phyloP scores from a whole-genome alignment of 768 basidiomycete species.

The Boletus insuetus region DNA sequence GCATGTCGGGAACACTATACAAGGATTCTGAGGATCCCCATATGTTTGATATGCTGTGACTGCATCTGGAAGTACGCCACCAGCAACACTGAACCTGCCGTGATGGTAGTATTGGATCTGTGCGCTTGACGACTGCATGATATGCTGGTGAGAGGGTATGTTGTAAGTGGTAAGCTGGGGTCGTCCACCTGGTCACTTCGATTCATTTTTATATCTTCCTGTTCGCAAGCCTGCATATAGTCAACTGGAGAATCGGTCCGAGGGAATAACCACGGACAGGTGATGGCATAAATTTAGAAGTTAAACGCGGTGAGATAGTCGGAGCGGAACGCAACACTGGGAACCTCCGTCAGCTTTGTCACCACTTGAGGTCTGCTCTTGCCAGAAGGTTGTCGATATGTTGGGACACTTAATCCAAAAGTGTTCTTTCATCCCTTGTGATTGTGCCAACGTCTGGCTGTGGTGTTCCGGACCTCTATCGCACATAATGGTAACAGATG shows the following conservation, averaged over 20 bases:
- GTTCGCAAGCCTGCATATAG: neutral
- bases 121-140: conserved; percentile 12
- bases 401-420: too few relatives aligned
- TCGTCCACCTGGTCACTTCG: neutral
- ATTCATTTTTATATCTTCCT: conserved; percentile 6
- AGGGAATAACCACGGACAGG: neutral
- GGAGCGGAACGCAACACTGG: too few relatives aligned
- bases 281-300: too few relatives aligned
- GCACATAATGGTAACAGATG: neutral
- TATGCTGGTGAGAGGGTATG: neutral
- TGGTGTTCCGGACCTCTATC: neutral
- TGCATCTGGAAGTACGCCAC: too few relatives aligned
- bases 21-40: too few relatives aligned
- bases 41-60: too few relatives aligned
- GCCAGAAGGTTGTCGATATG: too few relatives aligned
- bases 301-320: too few relatives aligned
- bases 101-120: conserved; percentile 12
- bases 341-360: too few relatives aligned
- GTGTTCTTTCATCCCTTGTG: neutral
- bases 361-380: too few relatives aligned
- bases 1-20: too few relatives aligned
- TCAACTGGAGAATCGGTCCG: neutral
- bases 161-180: neutral
- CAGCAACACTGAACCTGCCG: too few relatives aligned
- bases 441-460: neutral